These are phyloP conservation scores for Ampelomyces quisqualis DNA, from an alignment of 2,329 filamentous ascomycete genomes.

Conservation along the genomic window DNA sequence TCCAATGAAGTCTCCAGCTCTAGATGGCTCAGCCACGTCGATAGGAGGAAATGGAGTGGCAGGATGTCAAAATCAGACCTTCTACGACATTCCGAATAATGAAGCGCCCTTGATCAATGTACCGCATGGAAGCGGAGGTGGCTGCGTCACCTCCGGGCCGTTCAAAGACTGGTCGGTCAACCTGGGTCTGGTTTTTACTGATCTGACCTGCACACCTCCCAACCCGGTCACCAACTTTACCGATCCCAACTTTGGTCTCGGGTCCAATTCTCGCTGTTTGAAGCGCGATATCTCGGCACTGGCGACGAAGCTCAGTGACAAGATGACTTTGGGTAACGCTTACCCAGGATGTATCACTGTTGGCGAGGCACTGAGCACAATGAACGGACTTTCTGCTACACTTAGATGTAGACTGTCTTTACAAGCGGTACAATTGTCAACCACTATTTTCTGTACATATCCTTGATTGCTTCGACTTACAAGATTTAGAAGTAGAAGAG, in stretches of 20 bases:
- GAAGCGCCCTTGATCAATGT: slow-evolving; percentile 34
- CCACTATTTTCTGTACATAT: slow-evolving; percentile 7
- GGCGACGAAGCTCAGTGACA: slow-evolving; percentile 50
- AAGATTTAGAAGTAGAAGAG: too few species aligned
- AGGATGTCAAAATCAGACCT: slow-evolving; percentile 27
- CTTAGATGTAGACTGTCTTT: slow-evolving; percentile 40
- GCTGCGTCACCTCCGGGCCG: slow-evolving; percentile 55
- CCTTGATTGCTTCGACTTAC: not conserved
- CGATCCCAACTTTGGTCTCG: slow-evolving; percentile 27
- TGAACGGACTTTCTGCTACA: slow-evolving; percentile 52
- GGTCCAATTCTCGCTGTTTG: slow-evolving; percentile 40
- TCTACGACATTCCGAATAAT: slow-evolving; percentile 28
- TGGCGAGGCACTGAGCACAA: slow-evolving; percentile 47
- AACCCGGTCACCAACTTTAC: slow-evolving; percentile 32
- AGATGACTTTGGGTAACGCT: slow-evolving; percentile 44
- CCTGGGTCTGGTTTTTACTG: slow-evolving; percentile 52
- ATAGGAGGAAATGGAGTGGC: slow-evolving; percentile 49
- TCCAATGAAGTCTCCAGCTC: slow-evolving; percentile 50
- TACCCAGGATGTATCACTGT: slow-evolving; percentile 40
- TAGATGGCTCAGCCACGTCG: slow-evolving; percentile 55
- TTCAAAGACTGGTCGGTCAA: slow-evolving; percentile 51
- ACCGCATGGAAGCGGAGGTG: slow-evolving; percentile 55
- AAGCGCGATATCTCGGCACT: slow-evolving; percentile 44
- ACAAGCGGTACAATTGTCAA: too few species aligned
- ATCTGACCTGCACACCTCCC: slow-evolving; percentile 26